Percentiles rank a stretch among this genome's conserved stretches.
Conservation (phyloP, 257 asterid genomes). For the Galeopsis tetrahit region DNA sequence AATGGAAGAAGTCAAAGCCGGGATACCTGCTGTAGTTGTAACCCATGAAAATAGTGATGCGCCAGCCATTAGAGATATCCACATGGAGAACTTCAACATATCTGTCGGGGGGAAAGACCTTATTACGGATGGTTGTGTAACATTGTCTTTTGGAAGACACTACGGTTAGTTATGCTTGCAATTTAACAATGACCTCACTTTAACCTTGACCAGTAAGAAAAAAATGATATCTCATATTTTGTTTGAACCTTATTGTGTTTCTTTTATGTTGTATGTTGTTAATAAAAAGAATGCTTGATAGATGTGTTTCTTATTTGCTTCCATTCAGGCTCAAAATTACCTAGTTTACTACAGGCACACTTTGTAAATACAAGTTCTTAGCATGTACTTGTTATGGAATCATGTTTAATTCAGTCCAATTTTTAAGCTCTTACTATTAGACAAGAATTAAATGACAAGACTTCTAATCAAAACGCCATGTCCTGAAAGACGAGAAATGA, state of each 20-base stretch:
- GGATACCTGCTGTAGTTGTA: conserved; percentile 86
- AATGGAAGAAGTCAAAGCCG: conserved; percentile 97
- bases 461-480: background rate
- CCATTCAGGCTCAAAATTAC: conserved; percentile 22
- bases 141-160: conserved; percentile 92
- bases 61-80: conserved; percentile 83
- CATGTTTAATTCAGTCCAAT: conserved; percentile 1
- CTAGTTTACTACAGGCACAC: conserved; percentile 13
- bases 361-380: conserved; percentile 6
- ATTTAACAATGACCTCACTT: conserved; percentile 25
- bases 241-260: background rate
- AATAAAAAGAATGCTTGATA: conserved; percentile 26
- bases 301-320: conserved; percentile 22
- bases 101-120: conserved; percentile 99
- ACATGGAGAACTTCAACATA: conserved; percentile 86
- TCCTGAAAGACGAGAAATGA: background rate
- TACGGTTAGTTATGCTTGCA: conserved; percentile 70
- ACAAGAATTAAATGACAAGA: background rate
- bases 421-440: conserved; percentile 11
- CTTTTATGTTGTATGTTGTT: conserved; percentile 24
- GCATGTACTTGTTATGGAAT: conserved; percentile 26
- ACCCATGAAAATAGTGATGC: conserved; percentile 76
- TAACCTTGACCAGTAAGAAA: conserved; percentile 2
- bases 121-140: conserved; percentile 85
- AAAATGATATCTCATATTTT: background rate